These are phyloP conservation scores for Chalciporus piperatus DNA, from an alignment of 768 basidiomycete species.

Conservation along the genomic window DNA sequence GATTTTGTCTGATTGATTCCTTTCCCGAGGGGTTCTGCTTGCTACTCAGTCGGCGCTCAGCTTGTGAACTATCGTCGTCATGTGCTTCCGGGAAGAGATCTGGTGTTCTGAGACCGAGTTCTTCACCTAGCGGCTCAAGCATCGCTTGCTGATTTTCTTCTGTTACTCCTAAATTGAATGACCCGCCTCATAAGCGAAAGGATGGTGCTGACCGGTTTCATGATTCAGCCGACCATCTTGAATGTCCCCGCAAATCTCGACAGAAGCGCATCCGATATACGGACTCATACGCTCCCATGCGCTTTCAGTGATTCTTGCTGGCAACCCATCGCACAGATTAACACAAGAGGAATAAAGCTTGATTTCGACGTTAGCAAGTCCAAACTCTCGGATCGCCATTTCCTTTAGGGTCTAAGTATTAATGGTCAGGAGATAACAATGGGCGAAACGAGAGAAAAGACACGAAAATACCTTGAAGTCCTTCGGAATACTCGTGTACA, in stretches of 20 bases:
- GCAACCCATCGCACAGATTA: conserved; percentile 17
- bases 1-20: not conserved
- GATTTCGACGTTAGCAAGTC: conserved; percentile 16
- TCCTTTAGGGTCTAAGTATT: conserved; percentile 14
- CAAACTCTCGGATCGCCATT: conserved; percentile 18
- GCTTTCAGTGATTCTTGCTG: conserved; percentile 21
- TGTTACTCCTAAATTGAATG: not conserved
- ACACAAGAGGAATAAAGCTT: conserved; percentile 17
- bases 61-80: not conserved
- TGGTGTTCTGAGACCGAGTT: not conserved
- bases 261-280: conserved; percentile 24
- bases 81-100: not conserved
- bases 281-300: conserved; percentile 18
- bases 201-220: not conserved
- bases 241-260: conserved; percentile 1
- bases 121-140: not conserved
- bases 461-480: conserved; percentile 12
- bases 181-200: not conserved
- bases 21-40: not conserved
- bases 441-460: not conserved
- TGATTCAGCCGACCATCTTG: not conserved
- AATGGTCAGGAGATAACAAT: not conserved
- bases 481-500: conserved; percentile 20
- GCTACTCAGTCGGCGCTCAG: not conserved
- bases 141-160: not conserved